phyloP scores from a whole-genome alignment of 2,329 filamentous ascomycete species.

The Alternaria panax region DNA sequence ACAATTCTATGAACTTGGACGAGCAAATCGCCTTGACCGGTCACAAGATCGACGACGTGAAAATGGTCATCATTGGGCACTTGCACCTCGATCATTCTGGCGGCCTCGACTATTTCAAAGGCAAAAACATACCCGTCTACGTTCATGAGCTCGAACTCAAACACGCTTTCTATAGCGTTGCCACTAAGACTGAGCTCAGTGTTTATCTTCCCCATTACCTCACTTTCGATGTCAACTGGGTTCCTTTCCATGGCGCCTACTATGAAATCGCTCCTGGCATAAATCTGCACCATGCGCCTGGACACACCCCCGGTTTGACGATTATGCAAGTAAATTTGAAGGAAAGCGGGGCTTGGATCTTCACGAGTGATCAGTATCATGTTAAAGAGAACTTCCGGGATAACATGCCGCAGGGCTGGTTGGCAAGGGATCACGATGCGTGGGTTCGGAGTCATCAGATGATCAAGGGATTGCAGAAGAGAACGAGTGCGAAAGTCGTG shows the following conservation, averaged over 20 bases:
- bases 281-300: slow-evolving; percentile 45
- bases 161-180: slow-evolving; percentile 38
- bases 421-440: slow-evolving; percentile 47
- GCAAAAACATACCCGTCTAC: slow-evolving; percentile 46
- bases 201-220: slow-evolving; percentile 49
- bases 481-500: slow-evolving; percentile 37
- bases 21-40: slow-evolving; percentile 41
- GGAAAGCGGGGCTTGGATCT: slow-evolving; percentile 47
- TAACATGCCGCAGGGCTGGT: slow-evolving; percentile 48
- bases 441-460: slow-evolving; percentile 46
- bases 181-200: slow-evolving; percentile 45
- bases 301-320: slow-evolving; percentile 47
- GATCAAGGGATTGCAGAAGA: slow-evolving; percentile 36
- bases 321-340: slow-evolving; percentile 50
- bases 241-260: slow-evolving; percentile 42
- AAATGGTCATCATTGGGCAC: slow-evolving; percentile 49
- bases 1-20: slow-evolving; percentile 28
- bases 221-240: slow-evolving; percentile 49
- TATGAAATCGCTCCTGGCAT: slow-evolving; percentile 46
- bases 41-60: slow-evolving; percentile 46
- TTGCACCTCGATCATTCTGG: slow-evolving; percentile 50
- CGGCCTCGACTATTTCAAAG: slow-evolving; percentile 45
- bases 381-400: slow-evolving; percentile 47
- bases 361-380: slow-evolving; percentile 51
- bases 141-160: slow-evolving; percentile 50